phyloP scores from a whole-genome alignment of 2,329 filamentous ascomycete species.

The Hysterium pulicare region DNA sequence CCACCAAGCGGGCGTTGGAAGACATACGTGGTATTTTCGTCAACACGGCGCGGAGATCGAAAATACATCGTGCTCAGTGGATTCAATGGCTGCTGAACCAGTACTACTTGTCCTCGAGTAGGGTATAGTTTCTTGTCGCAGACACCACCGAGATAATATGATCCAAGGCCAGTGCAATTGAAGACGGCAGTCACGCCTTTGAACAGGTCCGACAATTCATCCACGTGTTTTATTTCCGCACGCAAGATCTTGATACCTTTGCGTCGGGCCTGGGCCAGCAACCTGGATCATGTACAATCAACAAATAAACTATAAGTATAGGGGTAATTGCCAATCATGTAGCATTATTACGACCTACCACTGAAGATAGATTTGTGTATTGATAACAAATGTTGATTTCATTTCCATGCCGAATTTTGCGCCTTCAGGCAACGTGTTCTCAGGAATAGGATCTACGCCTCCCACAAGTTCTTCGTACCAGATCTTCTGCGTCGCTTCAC shows the following conservation, averaged over 20 bases:
- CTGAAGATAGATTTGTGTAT: slow-evolving; percentile 34
- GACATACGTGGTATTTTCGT: slow-evolving; percentile 43
- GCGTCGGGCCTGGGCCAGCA: slow-evolving; percentile 64
- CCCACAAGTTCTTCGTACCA: slow-evolving; percentile 44
- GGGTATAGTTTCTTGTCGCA: slow-evolving; percentile 50
- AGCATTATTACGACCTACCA: no score
- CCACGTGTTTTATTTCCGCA: slow-evolving; percentile 58
- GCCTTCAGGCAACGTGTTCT: slow-evolving; percentile 30
- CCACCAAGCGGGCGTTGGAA: slow-evolving; percentile 56
- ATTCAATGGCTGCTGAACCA: slow-evolving; percentile 56
- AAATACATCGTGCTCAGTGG: slow-evolving; percentile 43
- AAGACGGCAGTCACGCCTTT: slow-evolving; percentile 58
- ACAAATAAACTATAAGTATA: no score
- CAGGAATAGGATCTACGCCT: slow-evolving; percentile 26
- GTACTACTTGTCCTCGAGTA: slow-evolving; percentile 63
- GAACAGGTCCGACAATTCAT: slow-evolving; percentile 61
- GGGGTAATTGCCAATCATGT: no score
- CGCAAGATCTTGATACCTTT: slow-evolving; percentile 60
- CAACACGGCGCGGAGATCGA: slow-evolving; percentile 40
- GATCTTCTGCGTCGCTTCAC: slow-evolving; percentile 28
- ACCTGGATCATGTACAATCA: no score
- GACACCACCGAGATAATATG: slow-evolving; percentile 77
- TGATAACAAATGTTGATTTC: slow-evolving; percentile 37
- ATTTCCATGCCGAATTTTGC: slow-evolving; percentile 38
- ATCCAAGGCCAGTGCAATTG: slow-evolving; percentile 80